Evolutionary conservation across 2,329 filamentous ascomycete genomes (phyloP).

Genomic region (Neopestalotiopsis clavispora): DNA sequence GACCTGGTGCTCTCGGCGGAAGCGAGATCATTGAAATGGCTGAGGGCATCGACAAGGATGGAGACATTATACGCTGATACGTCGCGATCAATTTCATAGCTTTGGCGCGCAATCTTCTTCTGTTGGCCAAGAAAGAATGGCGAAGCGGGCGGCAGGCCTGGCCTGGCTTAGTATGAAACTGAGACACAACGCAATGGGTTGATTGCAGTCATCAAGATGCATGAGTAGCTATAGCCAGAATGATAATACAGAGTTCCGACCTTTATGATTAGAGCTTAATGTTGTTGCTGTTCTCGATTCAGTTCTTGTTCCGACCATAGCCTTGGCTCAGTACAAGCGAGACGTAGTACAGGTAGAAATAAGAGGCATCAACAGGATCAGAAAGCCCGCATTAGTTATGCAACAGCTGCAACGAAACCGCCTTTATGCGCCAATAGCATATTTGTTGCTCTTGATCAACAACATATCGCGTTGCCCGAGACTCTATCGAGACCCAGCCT

Average conservation of each 20-base stretch:
- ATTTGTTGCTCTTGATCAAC: too few species aligned
- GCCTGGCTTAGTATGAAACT: background rate
- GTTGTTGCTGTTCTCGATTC: background rate
- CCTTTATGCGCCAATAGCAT: too few species aligned
- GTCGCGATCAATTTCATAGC: background rate
- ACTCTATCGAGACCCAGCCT: too few species aligned
- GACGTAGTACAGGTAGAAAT: too few species aligned
- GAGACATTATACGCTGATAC: slow-evolving; percentile 70
- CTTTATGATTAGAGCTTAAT: background rate
- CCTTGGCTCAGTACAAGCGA: too few species aligned
- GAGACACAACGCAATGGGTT: background rate
- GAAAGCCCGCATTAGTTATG: too few species aligned
- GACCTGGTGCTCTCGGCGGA: slow-evolving; percentile 72
- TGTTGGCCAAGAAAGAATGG: background rate
- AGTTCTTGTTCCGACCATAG: background rate
- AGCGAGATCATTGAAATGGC: slow-evolving; percentile 85
- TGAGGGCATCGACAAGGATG: slow-evolving; percentile 79
- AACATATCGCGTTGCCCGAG: too few species aligned
- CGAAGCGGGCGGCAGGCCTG: background rate
- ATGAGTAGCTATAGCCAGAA: slow-evolving; percentile 1
- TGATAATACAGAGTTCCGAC: background rate
- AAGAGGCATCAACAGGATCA: too few species aligned
- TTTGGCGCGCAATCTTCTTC: background rate
- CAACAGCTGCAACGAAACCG: too few species aligned
- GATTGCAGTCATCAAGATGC: background rate